Evolutionary conservation across 179 eudicot species (phyloP).

Genomic region (Beta lomatogona): DNA sequence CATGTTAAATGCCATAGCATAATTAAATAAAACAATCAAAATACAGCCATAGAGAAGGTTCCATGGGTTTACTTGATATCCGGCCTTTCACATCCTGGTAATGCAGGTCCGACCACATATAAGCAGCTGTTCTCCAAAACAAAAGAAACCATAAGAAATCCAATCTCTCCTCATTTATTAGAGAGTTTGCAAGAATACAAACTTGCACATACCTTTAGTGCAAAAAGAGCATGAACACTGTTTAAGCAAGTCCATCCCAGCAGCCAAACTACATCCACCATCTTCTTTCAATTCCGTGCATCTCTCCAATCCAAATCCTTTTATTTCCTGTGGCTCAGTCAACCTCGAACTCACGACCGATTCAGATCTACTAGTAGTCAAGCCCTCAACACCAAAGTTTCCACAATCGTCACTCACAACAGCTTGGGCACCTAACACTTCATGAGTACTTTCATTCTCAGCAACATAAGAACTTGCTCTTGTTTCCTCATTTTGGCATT

Average conservation of each 20-base stretch:
- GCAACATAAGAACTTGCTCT: conserved; percentile 20
- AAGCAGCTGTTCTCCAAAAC: conserved; percentile 52
- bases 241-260: conserved; percentile 45
- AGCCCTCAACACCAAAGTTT: conserved; percentile 35
- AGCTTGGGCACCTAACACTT: conserved; percentile 26
- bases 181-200: not conserved
- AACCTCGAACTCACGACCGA: conserved; percentile 36
- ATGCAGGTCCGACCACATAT: conserved; percentile 79
- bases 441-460: conserved; percentile 25
- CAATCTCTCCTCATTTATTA: not conserved
- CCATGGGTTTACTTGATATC: conserved; percentile 47
- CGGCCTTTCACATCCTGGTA: conserved; percentile 81
- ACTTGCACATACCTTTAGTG: conserved; percentile 54
- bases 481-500: conserved; percentile 29
- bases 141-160: not conserved
- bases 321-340: conserved; percentile 39
- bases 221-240: conserved; percentile 80
- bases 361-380: conserved; percentile 35
- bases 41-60: not conserved
- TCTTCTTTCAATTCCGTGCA: conserved; percentile 43
- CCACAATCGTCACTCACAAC: conserved; percentile 17
- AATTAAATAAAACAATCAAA: not conserved
- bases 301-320: conserved; percentile 49
- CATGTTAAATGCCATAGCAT: not conserved
- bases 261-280: conserved; percentile 37